phyloP scores from a whole-genome alignment of 495 filamentous ascomycete species.

The Neurospora sp. region DNA sequence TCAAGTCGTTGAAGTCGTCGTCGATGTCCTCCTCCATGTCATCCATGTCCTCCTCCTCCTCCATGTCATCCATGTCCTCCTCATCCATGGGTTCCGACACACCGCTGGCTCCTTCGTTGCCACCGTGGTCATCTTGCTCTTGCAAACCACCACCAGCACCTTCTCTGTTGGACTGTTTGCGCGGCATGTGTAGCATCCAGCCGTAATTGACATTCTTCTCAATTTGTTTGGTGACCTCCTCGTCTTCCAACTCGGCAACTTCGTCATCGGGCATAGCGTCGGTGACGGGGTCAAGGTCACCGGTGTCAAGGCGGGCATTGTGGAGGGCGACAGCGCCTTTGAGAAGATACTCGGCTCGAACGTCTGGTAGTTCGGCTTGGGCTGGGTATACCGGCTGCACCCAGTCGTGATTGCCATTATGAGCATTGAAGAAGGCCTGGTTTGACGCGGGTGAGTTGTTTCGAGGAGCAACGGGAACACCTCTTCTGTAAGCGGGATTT shows the following conservation, averaged over 20 bases:
- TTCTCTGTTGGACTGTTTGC: neutral
- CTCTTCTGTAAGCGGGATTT: neutral
- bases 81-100: neutral
- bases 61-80: neutral
- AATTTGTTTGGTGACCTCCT: neutral
- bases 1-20: neutral
- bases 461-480: neutral
- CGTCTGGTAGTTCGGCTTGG: neutral
- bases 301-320: neutral
- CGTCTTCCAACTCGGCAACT: neutral
- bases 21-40: neutral
- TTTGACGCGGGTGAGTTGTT: neutral
- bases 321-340: neutral
- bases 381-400: neutral
- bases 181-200: neutral
- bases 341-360: neutral
- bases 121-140: neutral
- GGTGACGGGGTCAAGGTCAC: neutral
- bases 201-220: neutral
- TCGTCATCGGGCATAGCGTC: neutral
- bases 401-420: neutral
- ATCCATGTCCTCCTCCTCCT: neutral
- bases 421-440: neutral
- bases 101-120: neutral
- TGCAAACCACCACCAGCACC: neutral